Evolutionary conservation across 768 basidiomycete genomes (phyloP).

Genomic region (Exsudoporus frostii): DNA sequence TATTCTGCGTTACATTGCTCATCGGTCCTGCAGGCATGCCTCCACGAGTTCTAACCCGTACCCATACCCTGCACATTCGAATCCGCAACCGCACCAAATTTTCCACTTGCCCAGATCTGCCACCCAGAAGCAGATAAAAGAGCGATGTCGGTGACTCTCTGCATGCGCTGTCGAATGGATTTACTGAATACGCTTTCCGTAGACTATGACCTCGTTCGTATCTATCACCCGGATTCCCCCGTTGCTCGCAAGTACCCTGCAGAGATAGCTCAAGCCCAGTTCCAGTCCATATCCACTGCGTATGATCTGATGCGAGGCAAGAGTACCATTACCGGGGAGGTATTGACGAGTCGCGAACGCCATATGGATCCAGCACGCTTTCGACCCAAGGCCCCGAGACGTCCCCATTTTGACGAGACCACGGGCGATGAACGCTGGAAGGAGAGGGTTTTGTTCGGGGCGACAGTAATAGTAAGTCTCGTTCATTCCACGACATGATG

Average conservation of each 20-base stretch:
- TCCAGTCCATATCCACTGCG: slow-evolving; percentile 65
- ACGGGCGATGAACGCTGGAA: slow-evolving; percentile 61
- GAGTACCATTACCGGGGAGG: slow-evolving; percentile 22
- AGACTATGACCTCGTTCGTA: slow-evolving; percentile 79
- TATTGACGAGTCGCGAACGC: slow-evolving; percentile 13
- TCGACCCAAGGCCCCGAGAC: slow-evolving; percentile 33
- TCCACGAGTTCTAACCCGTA: slow-evolving; percentile 33
- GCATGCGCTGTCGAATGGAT: background rate
- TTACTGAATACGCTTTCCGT: background rate
- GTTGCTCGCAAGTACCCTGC: slow-evolving; percentile 39
- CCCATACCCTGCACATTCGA: slow-evolving; percentile 48
- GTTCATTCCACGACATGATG: background rate
- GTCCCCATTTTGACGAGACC: slow-evolving; percentile 46
- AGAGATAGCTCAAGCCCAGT: slow-evolving; percentile 57
- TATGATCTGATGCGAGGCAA: slow-evolving; percentile 63
- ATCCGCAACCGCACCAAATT: slow-evolving; percentile 61
- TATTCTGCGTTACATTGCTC: slow-evolving; percentile 2
- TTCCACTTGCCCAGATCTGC: slow-evolving; percentile 58
- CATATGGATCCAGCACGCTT: slow-evolving; percentile 40
- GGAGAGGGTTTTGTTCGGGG: slow-evolving; percentile 57
- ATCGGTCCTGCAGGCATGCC: slow-evolving; percentile 13
- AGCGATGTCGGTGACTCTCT: slow-evolving; percentile 45
- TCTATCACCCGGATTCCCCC: slow-evolving; percentile 75
- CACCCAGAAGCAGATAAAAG: slow-evolving; percentile 51
- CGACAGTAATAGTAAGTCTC: slow-evolving; percentile 46